phyloP scores from a whole-genome alignment of 805 yeast species.

The Barnettozyma siamensis region DNA sequence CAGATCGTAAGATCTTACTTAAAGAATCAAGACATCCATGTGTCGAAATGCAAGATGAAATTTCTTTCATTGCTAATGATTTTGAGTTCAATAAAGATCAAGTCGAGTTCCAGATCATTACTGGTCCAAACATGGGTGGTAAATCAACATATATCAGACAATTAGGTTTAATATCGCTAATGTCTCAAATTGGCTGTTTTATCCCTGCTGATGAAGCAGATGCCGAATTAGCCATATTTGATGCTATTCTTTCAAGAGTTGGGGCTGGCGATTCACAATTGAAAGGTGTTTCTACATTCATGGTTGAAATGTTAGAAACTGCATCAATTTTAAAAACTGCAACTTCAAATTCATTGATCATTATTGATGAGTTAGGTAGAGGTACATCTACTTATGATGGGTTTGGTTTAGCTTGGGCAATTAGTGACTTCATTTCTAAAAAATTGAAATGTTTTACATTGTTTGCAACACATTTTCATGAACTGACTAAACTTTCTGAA shows the following conservation, averaged over 20 bases:
- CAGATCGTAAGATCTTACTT: slow-evolving; percentile 45
- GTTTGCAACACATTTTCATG: slow-evolving; percentile 98
- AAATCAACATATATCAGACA: slow-evolving; percentile 91
- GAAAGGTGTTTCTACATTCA: slow-evolving; percentile 93
- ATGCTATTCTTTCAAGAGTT: slow-evolving; percentile 91
- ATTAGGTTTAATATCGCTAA: slow-evolving; percentile 75
- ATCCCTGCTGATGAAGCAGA: slow-evolving; percentile 62
- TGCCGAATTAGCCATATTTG: slow-evolving; percentile 80
- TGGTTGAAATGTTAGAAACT: slow-evolving; percentile 95
- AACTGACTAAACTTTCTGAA: slow-evolving; percentile 74
- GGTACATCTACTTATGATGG: slow-evolving; percentile 84
- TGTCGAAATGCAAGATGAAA: slow-evolving; percentile 85
- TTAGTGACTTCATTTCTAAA: slow-evolving; percentile 75
- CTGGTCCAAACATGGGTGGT: slow-evolving; percentile 98
- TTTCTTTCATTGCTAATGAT: slow-evolving; percentile 89
- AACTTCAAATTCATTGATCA: slow-evolving; percentile 69
- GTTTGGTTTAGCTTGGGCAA: slow-evolving; percentile 96
- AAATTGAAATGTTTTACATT: slow-evolving; percentile 71
- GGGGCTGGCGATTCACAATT: slow-evolving; percentile 98
- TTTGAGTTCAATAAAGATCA: slow-evolving; percentile 52
- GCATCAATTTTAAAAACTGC: slow-evolving; percentile 81
- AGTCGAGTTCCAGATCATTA: slow-evolving; percentile 73
- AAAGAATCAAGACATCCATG: slow-evolving; percentile 92
- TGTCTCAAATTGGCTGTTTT: slow-evolving; percentile 81
- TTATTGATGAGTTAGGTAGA: slow-evolving; percentile 93